Base-by-base conservation (phyloP, 495 filamentous ascomycete species). In the Xylaria flabelliformis region DNA sequence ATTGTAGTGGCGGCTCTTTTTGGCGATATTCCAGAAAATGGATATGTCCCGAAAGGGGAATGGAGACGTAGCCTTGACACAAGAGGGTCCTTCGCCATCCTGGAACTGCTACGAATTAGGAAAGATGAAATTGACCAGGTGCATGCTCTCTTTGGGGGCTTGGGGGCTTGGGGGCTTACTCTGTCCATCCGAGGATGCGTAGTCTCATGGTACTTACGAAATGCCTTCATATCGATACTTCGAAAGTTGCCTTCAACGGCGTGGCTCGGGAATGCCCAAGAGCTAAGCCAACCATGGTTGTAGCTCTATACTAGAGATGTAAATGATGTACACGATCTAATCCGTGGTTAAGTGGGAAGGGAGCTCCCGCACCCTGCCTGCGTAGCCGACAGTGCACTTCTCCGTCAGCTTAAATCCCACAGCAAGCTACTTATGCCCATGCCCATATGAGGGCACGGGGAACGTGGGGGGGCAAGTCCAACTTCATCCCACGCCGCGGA, bases 291-390 rank as follows among this genome's bases (percentile, higher is more conserved):
- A 10, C 12, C 53, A 29, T 10, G 26, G 26, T 56, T 32, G 24
- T 56, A 32, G 53, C 15, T 24, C 4, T 50, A 3, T 9, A 53
- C 34, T 17, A 46, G 36, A 24, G 13, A n/a, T 21, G 17, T 32
- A 24, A 17, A 64, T n/a, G 15, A 55, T 50, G 26, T 12, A 56
- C n/a, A 51, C 32, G 19, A n/a, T 42, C 48, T 29, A 26, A n/a
- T 44, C 48, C 19, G 19, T 34, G 50, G 32, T 44, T 5, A 34
- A 50, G 53, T 69, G 62, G 56, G 65, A 67, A 71, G 69, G 69
- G 69, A 71, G 59, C 58, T 71, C 69, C 69, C 69, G 69, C 61
- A 71, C 59, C 69, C 48, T 55, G 46, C 69, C 7, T 71, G 50
- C 65, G 50, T 67, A 67, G 65, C 65, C 50, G 65, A 67, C 34